Evolutionary conservation across 139 green algal genomes (phyloP).

Genomic region (Edaphochlamys debaryana): DNA sequence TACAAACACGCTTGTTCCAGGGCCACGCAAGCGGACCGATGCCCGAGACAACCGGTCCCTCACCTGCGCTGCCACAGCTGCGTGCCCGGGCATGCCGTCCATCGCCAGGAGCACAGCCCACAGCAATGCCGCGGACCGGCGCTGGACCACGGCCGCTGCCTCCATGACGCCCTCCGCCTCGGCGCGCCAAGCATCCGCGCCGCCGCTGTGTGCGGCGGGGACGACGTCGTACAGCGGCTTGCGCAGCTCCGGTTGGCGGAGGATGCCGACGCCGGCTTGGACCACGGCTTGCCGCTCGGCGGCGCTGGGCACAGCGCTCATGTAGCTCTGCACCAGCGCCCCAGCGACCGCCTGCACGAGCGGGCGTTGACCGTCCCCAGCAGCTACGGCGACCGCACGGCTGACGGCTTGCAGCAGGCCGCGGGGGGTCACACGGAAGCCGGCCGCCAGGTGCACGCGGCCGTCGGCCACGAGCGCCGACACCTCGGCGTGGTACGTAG

Average conservation of each 20-base stretch:
- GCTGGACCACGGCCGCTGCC: neutral
- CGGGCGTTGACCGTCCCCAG: no score
- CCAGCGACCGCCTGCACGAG: neutral
- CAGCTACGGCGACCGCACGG: no score
- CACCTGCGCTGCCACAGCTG: neutral
- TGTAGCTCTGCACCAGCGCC: neutral
- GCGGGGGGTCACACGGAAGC: slow-evolving; percentile 27
- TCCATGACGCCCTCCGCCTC: neutral
- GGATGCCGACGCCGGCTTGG: neutral
- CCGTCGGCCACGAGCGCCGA: slow-evolving; percentile 8
- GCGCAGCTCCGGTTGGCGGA: neutral
- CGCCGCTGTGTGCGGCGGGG: no score
- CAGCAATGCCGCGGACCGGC: neutral
- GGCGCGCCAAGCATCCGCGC: no score
- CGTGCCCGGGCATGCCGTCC: neutral
- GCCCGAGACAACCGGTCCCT: no score
- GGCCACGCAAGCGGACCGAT: no score
- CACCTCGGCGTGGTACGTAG: slow-evolving; percentile 34
- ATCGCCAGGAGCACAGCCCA: neutral
- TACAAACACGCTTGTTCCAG: no score
- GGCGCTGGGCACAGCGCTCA: neutral
- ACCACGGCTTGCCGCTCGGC: neutral
- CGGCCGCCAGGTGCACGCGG: neutral
- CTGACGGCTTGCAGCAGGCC: slow-evolving; percentile 14
- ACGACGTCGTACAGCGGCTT: neutral